phyloP scores from a whole-genome alignment of 2,329 filamentous ascomycete genomes.

The Fusarium sp. region DNA sequence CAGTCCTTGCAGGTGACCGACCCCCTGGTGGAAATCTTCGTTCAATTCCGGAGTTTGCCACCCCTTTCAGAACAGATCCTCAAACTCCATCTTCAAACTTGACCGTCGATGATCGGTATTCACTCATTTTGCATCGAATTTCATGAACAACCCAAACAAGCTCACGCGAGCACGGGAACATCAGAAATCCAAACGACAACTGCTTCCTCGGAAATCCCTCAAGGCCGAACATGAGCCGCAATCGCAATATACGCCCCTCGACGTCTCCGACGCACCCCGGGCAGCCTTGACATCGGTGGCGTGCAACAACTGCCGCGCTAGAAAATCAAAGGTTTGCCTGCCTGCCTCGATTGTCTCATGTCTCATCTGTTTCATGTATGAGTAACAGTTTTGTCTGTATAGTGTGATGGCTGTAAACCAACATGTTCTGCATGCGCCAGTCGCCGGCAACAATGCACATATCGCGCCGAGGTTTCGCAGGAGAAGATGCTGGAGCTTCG shows the following conservation, averaged over 20 bases:
- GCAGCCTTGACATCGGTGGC: conserved; percentile 23
- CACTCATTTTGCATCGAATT: background rate
- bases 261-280: conserved; percentile 7
- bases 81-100: background rate
- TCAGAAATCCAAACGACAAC: conserved; percentile 18
- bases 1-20: background rate
- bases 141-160: conserved; percentile 15
- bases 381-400: conserved; percentile 8
- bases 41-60: background rate
- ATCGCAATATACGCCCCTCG: conserved; percentile 13
- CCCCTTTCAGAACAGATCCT: background rate
- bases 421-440: conserved; percentile 25
- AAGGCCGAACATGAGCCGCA: background rate
- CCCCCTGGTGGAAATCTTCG: background rate
- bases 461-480: conserved; percentile 23
- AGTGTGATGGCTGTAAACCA: conserved; percentile 30
- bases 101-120: background rate
- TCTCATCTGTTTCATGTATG: too few species aligned
- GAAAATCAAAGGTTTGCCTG: conserved; percentile 28
- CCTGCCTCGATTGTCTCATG: too few species aligned
- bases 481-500: conserved; percentile 22
- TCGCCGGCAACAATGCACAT: conserved; percentile 20
- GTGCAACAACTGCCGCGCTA: conserved; percentile 21
- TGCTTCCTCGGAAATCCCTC: conserved; percentile 10
- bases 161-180: conserved; percentile 19